Evolutionary conservation across 352 stramenopile genomes (phyloP), one percentile per base, ranked within the genome.

Genomic region (Pythium aristosporum): DNA sequence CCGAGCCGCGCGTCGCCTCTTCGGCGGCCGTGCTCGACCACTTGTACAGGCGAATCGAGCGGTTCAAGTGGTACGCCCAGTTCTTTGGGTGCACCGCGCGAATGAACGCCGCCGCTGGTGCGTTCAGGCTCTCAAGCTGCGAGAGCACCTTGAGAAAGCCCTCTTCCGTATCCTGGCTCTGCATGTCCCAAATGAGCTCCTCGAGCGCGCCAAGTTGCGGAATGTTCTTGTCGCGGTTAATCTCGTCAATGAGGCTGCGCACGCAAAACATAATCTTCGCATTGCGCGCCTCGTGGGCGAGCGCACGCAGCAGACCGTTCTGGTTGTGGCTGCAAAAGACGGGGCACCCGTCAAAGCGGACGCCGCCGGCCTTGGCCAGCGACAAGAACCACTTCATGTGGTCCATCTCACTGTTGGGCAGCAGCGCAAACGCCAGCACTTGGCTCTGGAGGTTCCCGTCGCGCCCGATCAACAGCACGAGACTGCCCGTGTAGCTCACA

Each of bases 181-280:
- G 79, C 42, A 91, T 71, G 20, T 83, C 76, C 82, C 79, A 89
- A 18, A 93, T 68, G 2, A 86, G 65, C 11, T 85, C 72, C 57
- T 92, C 80, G 13, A 88, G 57, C 2, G 71, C 64, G 16, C 79
- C 82, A 2, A 93, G 73, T 43, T 72, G 68, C n/a, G 82, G 72
- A 58, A 93, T 89, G 53, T 84, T 89, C 70, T 91, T 93, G 59
- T 93, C 84, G 47, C 77, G 73, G 20, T 75, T 79, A 48, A 91
- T 91, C 61, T 81, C 71, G 11, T 86, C 73, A 18, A 94, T 59
- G 15, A 92, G 60, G 53, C 81, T 91, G 30, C 75, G 74, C 50
- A 89, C 79, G 36, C 81, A 94, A 37, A 88, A 88, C 75, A 87
- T 89, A 48, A 89, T 76, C 63, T 84, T 87, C 28, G 74, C 80